Evolutionary conservation across 352 stramenopile genomes (phyloP).

Genomic region (Pythium aquatile): DNA sequence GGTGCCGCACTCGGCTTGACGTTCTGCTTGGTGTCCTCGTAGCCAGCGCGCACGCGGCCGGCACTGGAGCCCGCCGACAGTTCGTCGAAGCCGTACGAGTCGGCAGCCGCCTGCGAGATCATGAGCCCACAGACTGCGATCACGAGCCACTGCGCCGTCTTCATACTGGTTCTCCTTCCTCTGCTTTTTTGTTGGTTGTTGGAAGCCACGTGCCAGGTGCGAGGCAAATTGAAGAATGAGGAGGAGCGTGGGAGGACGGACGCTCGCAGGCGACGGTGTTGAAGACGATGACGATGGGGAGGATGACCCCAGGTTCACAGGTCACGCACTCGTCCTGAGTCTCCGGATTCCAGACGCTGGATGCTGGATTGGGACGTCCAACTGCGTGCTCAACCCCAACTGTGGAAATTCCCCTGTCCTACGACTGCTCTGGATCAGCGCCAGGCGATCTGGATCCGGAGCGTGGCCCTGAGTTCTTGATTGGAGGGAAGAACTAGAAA

Average conservation of each 20-base stretch:
- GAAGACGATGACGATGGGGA: conserved; percentile 17
- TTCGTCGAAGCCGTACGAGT: conserved; percentile 9
- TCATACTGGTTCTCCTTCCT: conserved; percentile 10
- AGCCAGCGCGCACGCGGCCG: conserved; percentile 8
- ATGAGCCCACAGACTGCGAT: conserved; percentile 8
- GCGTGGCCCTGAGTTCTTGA: not conserved
- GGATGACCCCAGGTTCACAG: no score
- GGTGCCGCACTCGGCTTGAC: not conserved
- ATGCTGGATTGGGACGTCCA: not conserved
- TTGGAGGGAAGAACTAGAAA: not conserved
- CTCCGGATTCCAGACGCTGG: not conserved
- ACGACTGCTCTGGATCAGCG: conserved; percentile 3
- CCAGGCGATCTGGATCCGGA: not conserved
- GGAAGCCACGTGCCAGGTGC: not conserved
- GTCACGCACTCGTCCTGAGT: conserved; percentile 4
- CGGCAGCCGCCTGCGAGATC: conserved; percentile 7
- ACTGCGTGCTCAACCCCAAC: not conserved
- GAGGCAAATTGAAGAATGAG: conserved; percentile 27
- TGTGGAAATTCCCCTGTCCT: conserved; percentile 2
- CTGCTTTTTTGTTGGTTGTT: conserved; percentile 5
- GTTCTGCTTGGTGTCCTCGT: conserved; percentile 15
- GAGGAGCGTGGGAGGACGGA: not conserved
- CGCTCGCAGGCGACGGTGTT: not conserved
- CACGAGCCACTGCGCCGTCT: conserved; percentile 20
- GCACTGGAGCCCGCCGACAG: not conserved